Base-by-base conservation (phyloP, 306 rosid species). In the Cicer yamashitae region DNA sequence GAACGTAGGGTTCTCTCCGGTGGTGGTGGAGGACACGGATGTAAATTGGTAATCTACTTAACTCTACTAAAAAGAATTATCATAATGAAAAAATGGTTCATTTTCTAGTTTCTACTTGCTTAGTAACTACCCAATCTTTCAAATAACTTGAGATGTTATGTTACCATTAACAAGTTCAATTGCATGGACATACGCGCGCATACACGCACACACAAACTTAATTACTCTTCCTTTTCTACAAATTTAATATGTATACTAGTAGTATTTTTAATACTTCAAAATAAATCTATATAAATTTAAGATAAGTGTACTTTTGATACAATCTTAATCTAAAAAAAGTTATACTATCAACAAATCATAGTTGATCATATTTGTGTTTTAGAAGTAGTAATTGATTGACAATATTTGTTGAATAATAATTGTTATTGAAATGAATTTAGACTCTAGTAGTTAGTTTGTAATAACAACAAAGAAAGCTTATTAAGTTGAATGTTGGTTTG, bases 1-100 rank as follows among this genome's bases (percentile, higher is more conserved):
- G 88, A 87, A 20, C 98, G 90, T 64, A 84, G 97, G 82, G 41
- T 69, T 86, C 84, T 94, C 44, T 34, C 81, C 0, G 84, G 7
- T 18, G 91, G 40, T 10, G 5, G 80, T 57, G 75, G 9, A 47
- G 75, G 65, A 1, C 5, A 1, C 0, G 46, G 50, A 11, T 82
- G 85, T 38, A 25, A 77, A 40, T 0, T 1, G 77, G 94, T 90
- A 79, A 68, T 12, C 40, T 47, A 82, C 82, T 50, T 15, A 18
- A 20, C 66, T 79, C 82, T 30, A 30, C 20, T 46, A 18, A 67
- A 41, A 25, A 59, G 34, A 5, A 60, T 60, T 5, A 25, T 45
- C 48, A 15, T 17, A 38, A 10, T 34, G 14, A 60, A 34, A 30
- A 59, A 59, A 30, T 7, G 62, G 12, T 56, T 9, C 14, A 56